Percentiles rank a stretch among this genome's conserved stretches.
Evolutionary conservation across 2,329 filamentous ascomycete species (phyloP).

Genomic region (Fusarium sp.): DNA sequence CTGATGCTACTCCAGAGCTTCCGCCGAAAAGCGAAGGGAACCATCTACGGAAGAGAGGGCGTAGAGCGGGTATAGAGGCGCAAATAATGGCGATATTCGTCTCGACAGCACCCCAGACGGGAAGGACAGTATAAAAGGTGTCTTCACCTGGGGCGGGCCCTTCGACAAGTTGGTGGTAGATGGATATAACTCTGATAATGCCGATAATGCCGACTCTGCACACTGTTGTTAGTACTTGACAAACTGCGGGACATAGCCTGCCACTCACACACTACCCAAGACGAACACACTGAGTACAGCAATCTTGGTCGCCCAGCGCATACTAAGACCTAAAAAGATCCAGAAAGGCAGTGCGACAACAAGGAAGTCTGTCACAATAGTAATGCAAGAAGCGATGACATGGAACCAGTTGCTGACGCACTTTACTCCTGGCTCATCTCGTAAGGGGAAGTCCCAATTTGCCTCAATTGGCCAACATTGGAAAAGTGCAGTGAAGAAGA

Average conservation of each 20-base stretch:
- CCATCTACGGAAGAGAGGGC: conserved; percentile 51
- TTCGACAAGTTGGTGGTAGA: conserved; percentile 44
- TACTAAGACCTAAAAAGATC: conserved; percentile 57
- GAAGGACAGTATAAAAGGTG: conserved; percentile 47
- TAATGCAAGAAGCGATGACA: conserved; percentile 53
- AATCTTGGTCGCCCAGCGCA: conserved; percentile 54
- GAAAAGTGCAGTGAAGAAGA: conserved; percentile 55
- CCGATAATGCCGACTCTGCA: conserved; percentile 51
- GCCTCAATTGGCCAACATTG: conserved; percentile 55
- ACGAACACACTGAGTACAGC: conserved; percentile 56
- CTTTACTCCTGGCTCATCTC: conserved; percentile 42
- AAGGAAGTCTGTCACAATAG: conserved; percentile 57
- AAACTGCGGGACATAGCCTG: not conserved
- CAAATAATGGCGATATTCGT: conserved; percentile 54
- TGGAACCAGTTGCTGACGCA: conserved; percentile 54
- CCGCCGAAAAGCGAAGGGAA: conserved; percentile 49
- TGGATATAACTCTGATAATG: conserved; percentile 51
- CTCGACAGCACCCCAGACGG: conserved; percentile 53
- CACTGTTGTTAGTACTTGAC: not conserved
- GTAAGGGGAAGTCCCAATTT: conserved; percentile 49
- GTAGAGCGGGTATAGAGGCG: conserved; percentile 52
- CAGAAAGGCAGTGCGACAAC: conserved; percentile 55
- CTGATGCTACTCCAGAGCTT: conserved; percentile 29
- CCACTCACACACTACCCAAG: conserved; percentile 53
- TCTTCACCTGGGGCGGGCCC: conserved; percentile 39